A percentile compares a stretch with the other conserved stretches of the same genome.
Evolutionary conservation across 805 yeast species (phyloP).

Genomic region (Yamadazyma laniorum): DNA sequence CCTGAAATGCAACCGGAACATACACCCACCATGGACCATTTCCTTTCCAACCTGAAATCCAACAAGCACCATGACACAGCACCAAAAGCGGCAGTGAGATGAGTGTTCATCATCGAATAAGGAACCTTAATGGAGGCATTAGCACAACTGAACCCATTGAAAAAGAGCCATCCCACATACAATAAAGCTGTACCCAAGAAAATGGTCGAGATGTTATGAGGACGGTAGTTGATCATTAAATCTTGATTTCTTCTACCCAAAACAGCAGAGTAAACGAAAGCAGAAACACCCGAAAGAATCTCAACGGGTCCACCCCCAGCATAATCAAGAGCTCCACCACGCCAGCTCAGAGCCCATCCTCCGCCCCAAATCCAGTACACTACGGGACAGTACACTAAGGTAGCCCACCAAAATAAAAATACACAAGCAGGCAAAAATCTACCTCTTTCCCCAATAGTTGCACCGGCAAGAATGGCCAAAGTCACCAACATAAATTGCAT

Average conservation of each 20-base stretch:
- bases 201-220: constrained; percentile 90
- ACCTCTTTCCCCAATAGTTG: constrained; percentile 85
- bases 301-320: constrained; percentile 99
- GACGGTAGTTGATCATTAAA: constrained; percentile 82
- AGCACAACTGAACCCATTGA: constrained; percentile 87
- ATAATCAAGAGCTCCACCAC: constrained; percentile 91
- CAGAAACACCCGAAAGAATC: constrained; percentile 86
- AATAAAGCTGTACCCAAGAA: constrained; percentile 83
- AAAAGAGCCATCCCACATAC: constrained; percentile 96
- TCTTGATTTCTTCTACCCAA: constrained; percentile 75
- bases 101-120: constrained; percentile 89
- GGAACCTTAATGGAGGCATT: constrained; percentile 81
- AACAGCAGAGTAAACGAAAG: constrained; percentile 79
- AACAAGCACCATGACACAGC: constrained; percentile 89
- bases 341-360: constrained; percentile 79
- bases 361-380: constrained; percentile 95
- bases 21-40: constrained; percentile 92
- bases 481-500: constrained; percentile 93
- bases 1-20: constrained; percentile 97
- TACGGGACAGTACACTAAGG: constrained; percentile 91
- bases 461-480: constrained; percentile 86
- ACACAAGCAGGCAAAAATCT: constrained; percentile 81
- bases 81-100: constrained; percentile 84
- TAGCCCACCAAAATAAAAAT: constrained; percentile 83
- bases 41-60: constrained; percentile 83